A percentile compares a stretch with the other conserved stretches of the same genome.
Conservation (phyloP, 768 basidiomycete genomes). For the Kwoniella sp. region DNA sequence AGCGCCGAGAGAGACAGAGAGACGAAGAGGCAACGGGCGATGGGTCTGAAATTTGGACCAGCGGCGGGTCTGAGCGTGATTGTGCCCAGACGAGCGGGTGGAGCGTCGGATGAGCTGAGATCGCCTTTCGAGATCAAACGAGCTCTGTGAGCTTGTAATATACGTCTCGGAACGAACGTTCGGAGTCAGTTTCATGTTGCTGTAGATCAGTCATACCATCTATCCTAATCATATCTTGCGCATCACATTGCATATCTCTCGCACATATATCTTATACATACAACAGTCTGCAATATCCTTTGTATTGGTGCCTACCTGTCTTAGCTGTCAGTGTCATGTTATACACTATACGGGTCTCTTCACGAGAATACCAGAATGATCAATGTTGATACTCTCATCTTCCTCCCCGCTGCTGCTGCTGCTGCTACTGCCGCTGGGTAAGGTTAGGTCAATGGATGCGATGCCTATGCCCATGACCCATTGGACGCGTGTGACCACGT, state of each 20-base stretch:
- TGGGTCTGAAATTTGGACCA: slow-evolving; percentile 13
- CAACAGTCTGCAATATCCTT: too few species aligned
- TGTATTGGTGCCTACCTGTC: too few species aligned
- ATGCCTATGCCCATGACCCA: neutral
- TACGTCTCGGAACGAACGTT: too few species aligned
- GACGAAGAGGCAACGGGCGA: slow-evolving; percentile 19
- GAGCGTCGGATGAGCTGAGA: slow-evolving; percentile 16
- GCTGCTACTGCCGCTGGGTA: too few species aligned
- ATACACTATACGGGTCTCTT: too few species aligned
- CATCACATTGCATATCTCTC: neutral
- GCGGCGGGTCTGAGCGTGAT: slow-evolving; percentile 22
- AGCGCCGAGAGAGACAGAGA: slow-evolving; percentile 20
- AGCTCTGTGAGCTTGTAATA: slow-evolving; percentile 1
- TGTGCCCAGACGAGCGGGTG: slow-evolving; percentile 19
- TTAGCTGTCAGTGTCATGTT: too few species aligned
- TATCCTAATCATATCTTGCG: slow-evolving; percentile 1
- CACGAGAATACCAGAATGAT: too few species aligned
- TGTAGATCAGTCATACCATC: neutral
- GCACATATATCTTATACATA: too few species aligned
- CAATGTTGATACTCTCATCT: too few species aligned
- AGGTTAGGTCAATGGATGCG: too few species aligned
- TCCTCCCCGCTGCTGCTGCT: too few species aligned
- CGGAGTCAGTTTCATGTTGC: neutral
- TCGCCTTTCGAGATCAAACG: slow-evolving; percentile 29
- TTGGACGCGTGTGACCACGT: neutral